Evolutionary conservation across 2,329 filamentous ascomycete species (phyloP), one percentile per base, ranked within the genome.

Genomic region (Sphaerulina musiva): DNA sequence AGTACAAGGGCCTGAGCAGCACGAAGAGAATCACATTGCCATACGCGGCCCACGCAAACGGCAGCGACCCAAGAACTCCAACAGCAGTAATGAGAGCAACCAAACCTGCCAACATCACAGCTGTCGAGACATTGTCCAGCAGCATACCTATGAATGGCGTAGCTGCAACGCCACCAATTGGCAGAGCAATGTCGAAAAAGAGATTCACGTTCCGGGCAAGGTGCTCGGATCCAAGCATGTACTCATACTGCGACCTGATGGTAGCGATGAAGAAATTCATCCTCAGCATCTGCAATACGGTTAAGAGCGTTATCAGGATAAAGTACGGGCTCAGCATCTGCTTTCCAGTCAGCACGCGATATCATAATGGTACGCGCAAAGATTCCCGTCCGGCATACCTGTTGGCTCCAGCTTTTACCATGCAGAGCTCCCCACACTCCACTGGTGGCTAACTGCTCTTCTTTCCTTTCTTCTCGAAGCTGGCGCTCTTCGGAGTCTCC

Each of bases 181-280:
- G 91, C 2, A 95, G 77, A 17, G 89, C 83, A 31, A 87, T 72
- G 65, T 95, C 90, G 73, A 95, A 95, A 70, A 91, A 85, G 53
- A 85, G 78, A 72, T 95, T 95, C 66, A 95, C 79, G 54, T 79
- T 73, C 11, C 82, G 77, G 0, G 89, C 87, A 53, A 78, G 76
- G 1, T 74, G 69, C 55, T 77, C 74, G 10, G 82, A 82, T 40
- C 76, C 76, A 12, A 95, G 80, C n/a, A 95, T 80, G 64, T 83
- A 85, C 46, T 83, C 80, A 71, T 95, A 95, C 69, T 95, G 90
- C 2, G 83, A 77, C 3, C 86, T 80, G 59, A 95, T 85, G 5
- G 89, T 95, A 2, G 90, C 88, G 54, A 95, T 88, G 69, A 95
- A 95, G 74, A 89, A 95, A 72, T 95, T 95, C 78, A 95, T 95